Evolutionary conservation across 805 yeast genomes (phyloP), one percentile per base, ranked within the genome.

Genomic region (Schizosaccharomyces pombe): DNA sequence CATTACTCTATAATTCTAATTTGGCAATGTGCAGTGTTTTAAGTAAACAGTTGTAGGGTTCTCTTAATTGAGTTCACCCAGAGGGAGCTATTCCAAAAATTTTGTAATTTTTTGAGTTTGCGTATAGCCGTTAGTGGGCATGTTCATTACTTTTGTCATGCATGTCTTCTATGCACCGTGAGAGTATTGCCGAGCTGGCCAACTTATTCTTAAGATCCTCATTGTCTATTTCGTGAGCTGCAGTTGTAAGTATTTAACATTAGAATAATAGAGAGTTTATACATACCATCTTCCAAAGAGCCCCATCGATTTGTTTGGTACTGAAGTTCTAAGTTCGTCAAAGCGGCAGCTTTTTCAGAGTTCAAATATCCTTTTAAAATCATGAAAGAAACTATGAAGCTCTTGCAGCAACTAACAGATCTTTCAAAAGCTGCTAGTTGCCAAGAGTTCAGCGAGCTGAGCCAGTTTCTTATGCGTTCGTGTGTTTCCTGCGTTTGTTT

Each of bases 301-400:
- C 99, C 99, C 99, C 99, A 91, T 62, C 79, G 75, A 24, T 77
- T 78, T 34, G 94, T 83, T 68, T 91, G 99, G 67, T 76, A 76
- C 33, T 80, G 78, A 12, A 80, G 79, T 63, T 91, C 99, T 61
- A 91, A 70, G 56, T 82, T 79, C 8, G 86, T 86, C 56, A 82
- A 75, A 61, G 77, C 77, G 1, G 87, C 81, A 40, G 89, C 73
- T 55, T 81, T 86, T 16, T 83, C 67, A 2, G 77, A 59, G 54
- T 74, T 65, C 30, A 69, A 58, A 6, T 22, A 9, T 8, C 64
- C 60, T 47, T 62, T 59, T 6, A 63, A 72, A 54, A 86, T 68
- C 37, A 85, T 66, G 19, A 80, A 76, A 29, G 94, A 98, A 60
- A 85, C 77, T 52, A 91, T 74, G 62, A 91, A 81, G 1, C 95